Conservation (phyloP, 768 basidiomycete genomes). For the Lactarius tabidus region DNA sequence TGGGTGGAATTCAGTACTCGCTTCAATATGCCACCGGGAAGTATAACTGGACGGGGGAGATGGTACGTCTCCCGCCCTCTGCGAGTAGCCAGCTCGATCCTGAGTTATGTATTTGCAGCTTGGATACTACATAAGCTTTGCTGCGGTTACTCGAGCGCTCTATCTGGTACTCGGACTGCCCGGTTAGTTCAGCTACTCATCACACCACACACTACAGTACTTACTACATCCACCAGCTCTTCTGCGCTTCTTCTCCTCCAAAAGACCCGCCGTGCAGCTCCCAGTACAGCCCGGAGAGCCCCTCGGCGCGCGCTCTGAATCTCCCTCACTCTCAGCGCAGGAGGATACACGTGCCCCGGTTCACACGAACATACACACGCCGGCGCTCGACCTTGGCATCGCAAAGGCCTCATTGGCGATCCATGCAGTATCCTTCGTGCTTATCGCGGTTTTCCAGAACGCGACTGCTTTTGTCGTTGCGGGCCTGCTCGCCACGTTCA, state of each 20-base stretch:
- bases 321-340: not conserved
- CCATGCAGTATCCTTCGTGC: conserved; percentile 38
- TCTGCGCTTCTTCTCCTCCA: conserved; percentile 51
- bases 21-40: conserved; percentile 18
- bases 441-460: conserved; percentile 43
- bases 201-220: not conserved
- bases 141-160: conserved; percentile 6
- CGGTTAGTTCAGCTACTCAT: not conserved
- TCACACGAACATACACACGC: conserved; percentile 30
- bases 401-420: conserved; percentile 53
- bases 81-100: not conserved
- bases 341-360: conserved; percentile 6
- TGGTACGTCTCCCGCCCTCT: not conserved
- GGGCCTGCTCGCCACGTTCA: conserved; percentile 51
- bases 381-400: conserved; percentile 64
- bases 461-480: conserved; percentile 49
- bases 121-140: conserved; percentile 17
- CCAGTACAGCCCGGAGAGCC: conserved; percentile 29
- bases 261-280: conserved; percentile 32
- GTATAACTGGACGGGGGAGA: conserved; percentile 17
- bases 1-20: conserved; percentile 25
- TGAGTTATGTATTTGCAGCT: not conserved
- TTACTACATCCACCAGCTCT: conserved; percentile 38
- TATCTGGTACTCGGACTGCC: conserved; percentile 16
- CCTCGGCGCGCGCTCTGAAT: conserved; percentile 22